phyloP scores from a whole-genome alignment of 2,329 filamentous ascomycete genomes.

The Calonectria crousiana region DNA sequence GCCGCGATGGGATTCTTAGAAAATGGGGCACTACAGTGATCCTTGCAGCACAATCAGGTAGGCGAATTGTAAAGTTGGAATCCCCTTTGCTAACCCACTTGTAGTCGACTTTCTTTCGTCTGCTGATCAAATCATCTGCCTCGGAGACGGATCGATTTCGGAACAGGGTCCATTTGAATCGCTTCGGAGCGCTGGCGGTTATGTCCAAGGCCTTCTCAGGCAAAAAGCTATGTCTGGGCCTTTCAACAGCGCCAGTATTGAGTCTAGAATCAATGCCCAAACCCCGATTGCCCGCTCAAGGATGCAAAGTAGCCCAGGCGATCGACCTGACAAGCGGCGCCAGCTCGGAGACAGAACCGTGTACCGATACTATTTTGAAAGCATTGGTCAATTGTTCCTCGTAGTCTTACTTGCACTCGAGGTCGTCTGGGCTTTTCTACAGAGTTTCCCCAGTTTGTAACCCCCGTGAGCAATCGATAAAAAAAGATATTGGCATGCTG shows the following conservation, averaged over 20 bases:
- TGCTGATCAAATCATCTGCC: conserved; percentile 39
- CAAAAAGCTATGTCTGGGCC: background rate
- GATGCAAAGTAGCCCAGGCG: conserved; percentile 27
- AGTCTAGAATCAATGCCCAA: background rate
- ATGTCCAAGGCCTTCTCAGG: conserved; percentile 19
- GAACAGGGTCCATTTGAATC: conserved; percentile 50
- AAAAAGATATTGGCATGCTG: background rate
- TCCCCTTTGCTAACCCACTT: background rate
- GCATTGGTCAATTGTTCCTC: conserved; percentile 41
- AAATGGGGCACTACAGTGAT: conserved; percentile 50
- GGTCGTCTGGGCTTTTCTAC: conserved; percentile 43
- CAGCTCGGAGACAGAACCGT: conserved; percentile 46
- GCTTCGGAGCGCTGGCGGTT: conserved; percentile 26
- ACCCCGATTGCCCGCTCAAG: conserved; percentile 35
- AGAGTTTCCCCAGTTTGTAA: conserved; percentile 46
- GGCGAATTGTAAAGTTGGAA: background rate
- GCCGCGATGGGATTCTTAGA: conserved; percentile 42
- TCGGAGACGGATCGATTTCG: conserved; percentile 32
- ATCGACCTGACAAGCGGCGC: conserved; percentile 37
- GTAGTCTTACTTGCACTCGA: conserved; percentile 36
- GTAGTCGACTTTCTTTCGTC: conserved; percentile 48
- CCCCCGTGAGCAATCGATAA: background rate
- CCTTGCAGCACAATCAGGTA: conserved; percentile 51
- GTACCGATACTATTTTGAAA: conserved; percentile 47
- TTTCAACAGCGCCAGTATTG: background rate